Evolutionary conservation across 2,329 filamentous ascomycete genomes (phyloP).

Genomic region (Monosporascus cannonballus): DNA sequence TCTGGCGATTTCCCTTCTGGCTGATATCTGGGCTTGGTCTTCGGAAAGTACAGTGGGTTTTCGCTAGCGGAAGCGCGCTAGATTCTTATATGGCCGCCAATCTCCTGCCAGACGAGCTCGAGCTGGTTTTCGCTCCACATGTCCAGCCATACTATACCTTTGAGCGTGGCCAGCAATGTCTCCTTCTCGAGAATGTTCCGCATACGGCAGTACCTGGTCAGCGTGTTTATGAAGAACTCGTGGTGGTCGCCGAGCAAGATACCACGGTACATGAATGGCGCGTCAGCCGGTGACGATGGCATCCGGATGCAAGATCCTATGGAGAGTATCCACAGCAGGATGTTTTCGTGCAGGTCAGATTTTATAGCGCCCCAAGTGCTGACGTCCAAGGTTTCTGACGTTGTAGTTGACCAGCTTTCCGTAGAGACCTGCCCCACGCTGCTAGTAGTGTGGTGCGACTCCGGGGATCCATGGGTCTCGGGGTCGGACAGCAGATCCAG

Average conservation of each 20-base stretch:
- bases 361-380: neutral
- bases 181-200: conserved; percentile 20
- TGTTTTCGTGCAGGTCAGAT: conserved; percentile 23
- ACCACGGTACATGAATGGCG: conserved; percentile 8
- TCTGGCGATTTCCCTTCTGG: neutral
- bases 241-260: conserved; percentile 17
- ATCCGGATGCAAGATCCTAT: conserved; percentile 25
- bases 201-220: conserved; percentile 20
- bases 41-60: neutral
- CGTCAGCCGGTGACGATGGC: conserved; percentile 8
- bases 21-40: neutral
- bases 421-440: conserved; percentile 9
- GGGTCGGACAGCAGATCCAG: conserved; percentile 19
- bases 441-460: conserved; percentile 9
- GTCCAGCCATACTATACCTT: conserved; percentile 23
- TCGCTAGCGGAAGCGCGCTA: conserved; percentile 1
- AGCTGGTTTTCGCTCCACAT: conserved; percentile 27
- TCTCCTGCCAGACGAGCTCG: conserved; percentile 20
- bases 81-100: conserved; percentile 12
- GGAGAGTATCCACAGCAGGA: conserved; percentile 27
- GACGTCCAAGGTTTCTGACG: conserved; percentile 1
- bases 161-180: conserved; percentile 16
- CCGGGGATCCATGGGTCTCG: conserved; percentile 10
- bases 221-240: conserved; percentile 23
- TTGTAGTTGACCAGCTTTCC: conserved; percentile 5